Percentiles rank a stretch among this genome's conserved stretches.
Conservation (phyloP, 2,329 filamentous ascomycete genomes). For the Verticillium alfalfae region DNA sequence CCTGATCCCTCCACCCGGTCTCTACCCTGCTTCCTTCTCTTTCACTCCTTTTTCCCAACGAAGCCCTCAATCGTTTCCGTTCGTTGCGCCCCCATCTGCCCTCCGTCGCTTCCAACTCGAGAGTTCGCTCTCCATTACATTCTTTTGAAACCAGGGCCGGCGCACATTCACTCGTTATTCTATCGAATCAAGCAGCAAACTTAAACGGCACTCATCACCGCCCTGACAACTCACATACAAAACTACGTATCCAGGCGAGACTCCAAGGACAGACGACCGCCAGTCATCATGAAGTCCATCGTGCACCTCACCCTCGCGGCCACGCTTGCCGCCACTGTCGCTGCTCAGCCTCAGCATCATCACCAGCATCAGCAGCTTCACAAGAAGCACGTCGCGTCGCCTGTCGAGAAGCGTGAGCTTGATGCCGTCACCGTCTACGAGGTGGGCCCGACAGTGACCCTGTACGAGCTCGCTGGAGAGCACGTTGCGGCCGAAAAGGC, state of each 20-base stretch:
- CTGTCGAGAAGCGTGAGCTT: slow-evolving; percentile 40
- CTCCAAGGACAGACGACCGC: neutral
- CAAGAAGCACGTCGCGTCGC: slow-evolving; percentile 43
- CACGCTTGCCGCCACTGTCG: slow-evolving; percentile 43
- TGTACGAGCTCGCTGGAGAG: slow-evolving; percentile 67
- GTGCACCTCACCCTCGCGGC: slow-evolving; percentile 46
- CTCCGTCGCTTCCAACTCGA: neutral
- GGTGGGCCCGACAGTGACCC: slow-evolving; percentile 56
- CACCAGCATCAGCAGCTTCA: slow-evolving; percentile 57
- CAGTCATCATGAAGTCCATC: slow-evolving; percentile 41
- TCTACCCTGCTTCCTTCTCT: neutral
- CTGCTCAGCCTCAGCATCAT: slow-evolving; percentile 53
- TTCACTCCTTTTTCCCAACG: neutral
- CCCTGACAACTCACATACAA: neutral
- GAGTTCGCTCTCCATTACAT: neutral
- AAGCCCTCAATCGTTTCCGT: neutral
- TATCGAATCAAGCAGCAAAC: neutral
- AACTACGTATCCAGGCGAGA: neutral
- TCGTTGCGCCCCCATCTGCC: neutral
- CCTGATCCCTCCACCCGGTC: neutral
- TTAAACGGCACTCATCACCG: neutral
- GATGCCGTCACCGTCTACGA: slow-evolving; percentile 48
- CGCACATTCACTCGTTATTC: neutral
- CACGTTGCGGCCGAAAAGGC: slow-evolving; percentile 59
- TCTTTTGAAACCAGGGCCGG: neutral